Conservation (phyloP, 306 rosid genomes). For the Gastrolobium bilobum region DNA sequence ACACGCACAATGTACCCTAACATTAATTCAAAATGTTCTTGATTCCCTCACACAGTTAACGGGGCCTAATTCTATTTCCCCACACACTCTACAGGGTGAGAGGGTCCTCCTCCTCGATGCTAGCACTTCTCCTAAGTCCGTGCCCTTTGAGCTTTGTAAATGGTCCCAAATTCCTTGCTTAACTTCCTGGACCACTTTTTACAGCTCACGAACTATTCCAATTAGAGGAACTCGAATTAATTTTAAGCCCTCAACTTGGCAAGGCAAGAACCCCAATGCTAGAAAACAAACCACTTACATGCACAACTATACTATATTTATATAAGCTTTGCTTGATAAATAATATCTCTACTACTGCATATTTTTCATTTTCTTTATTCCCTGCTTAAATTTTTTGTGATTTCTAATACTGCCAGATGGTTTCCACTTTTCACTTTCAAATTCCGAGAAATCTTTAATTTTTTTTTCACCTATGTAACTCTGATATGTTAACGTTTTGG, state of each 20-base stretch:
- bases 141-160: slow-evolving; percentile 53
- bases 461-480: neutral
- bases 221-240: slow-evolving; percentile 29
- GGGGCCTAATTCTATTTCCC: slow-evolving; percentile 39
- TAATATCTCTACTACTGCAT: neutral
- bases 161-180: slow-evolving; percentile 66
- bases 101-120: slow-evolving; percentile 40
- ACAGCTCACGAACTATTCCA: slow-evolving; percentile 23
- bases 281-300: slow-evolving; percentile 27
- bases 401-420: neutral
- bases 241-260: slow-evolving; percentile 24
- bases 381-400: neutral
- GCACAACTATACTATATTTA: neutral
- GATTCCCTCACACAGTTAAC: slow-evolving; percentile 16
- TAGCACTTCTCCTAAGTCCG: slow-evolving; percentile 51
- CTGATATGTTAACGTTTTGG: slow-evolving; percentile 7
- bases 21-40: slow-evolving; percentile 22
- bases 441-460: neutral
- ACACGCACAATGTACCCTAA: neutral
- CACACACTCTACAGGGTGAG: neutral
- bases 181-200: slow-evolving; percentile 58
- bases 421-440: slow-evolving; percentile 10
- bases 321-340: neutral
- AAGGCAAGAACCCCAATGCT: slow-evolving; percentile 10
- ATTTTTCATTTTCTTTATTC: neutral